Percentiles rank a stretch among this genome's conserved stretches.
These are phyloP conservation scores for Sechiopsis laciniata DNA, from an alignment of 306 rosid species.

Conservation along the genomic window DNA sequence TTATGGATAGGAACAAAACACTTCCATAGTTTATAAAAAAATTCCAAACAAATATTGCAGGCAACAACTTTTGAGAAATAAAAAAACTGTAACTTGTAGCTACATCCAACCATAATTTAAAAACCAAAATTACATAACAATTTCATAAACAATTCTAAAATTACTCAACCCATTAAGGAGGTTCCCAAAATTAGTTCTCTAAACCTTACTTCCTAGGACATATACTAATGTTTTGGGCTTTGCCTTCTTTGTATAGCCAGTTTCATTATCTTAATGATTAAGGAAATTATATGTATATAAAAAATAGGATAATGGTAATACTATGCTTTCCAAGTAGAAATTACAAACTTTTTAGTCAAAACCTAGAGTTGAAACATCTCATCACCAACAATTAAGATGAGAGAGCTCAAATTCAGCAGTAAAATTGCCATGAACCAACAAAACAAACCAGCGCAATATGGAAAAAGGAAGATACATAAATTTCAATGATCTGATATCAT, in stretches of 20 bases:
- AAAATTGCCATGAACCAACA: neutral
- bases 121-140: neutral
- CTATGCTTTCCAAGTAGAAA: neutral
- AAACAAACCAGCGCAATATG: neutral
- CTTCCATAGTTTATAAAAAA: neutral
- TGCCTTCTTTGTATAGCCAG: neutral
- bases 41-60: neutral
- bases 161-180: neutral
- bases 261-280: neutral
- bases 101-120: neutral
- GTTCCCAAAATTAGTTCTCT: neutral
- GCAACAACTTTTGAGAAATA: neutral
- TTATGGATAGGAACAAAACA: neutral
- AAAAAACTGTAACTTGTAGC: neutral
- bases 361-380: neutral
- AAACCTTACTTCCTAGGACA: too few relatives aligned
- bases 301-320: neutral
- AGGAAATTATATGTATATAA: too few relatives aligned
- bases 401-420: neutral
- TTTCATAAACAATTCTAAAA: slow-evolving; percentile 4
- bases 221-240: too few relatives aligned
- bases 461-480: neutral
- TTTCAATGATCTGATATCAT: neutral
- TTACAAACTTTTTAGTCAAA: neutral
- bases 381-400: neutral